Evolutionary conservation across 2,329 filamentous ascomycete species (phyloP), one percentile per base, ranked within the genome.

Genomic region (Trichophyton rubrum): DNA sequence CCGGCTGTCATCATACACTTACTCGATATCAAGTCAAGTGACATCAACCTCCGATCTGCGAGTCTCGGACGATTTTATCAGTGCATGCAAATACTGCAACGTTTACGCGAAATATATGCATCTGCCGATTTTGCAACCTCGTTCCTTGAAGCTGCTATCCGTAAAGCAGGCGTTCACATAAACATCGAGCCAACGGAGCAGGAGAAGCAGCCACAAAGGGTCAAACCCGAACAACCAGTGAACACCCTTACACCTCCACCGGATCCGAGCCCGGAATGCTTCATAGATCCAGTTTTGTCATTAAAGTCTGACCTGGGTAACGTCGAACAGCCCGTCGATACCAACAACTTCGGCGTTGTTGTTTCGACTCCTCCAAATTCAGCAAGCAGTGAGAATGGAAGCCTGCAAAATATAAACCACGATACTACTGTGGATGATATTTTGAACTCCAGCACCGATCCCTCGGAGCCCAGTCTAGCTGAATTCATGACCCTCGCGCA

Each of bases 91-190:
- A 90, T 96, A 62, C 88, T 96, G 79, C 86, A 90, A 71, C 87
- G 86, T 64, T 80, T 97, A 17, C 85, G 90, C 41, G 90, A 96
- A 69, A 89, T 90, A 33, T 96, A 97, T 69, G 86, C 90, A 0
- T 90, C 91, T 0, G 92, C 92, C n/a, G 91, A 96, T 72, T 96
- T 93, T 68, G 90, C 90, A n/a, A 92, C 89, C 0, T 89, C 89
- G 1, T 96, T 96, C 77, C 80, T 96, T n/a, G 89, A 95, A 70
- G 90, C 90, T 1, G 90, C 90, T 0, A 87, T 96, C 64, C 85
- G 88, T 64, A 95, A 95, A 76, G 89, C 89, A 7, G 85, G 88
- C 61, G 90, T 93, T 64, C 85, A 88, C 60, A 78, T 90, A 43
- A 82, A 81, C 2, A 68, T 62, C 62, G 71, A 66, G 35, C 30